Conservation (phyloP, 2,329 filamentous ascomycete genomes). For the Dactylellina drechsleri region DNA sequence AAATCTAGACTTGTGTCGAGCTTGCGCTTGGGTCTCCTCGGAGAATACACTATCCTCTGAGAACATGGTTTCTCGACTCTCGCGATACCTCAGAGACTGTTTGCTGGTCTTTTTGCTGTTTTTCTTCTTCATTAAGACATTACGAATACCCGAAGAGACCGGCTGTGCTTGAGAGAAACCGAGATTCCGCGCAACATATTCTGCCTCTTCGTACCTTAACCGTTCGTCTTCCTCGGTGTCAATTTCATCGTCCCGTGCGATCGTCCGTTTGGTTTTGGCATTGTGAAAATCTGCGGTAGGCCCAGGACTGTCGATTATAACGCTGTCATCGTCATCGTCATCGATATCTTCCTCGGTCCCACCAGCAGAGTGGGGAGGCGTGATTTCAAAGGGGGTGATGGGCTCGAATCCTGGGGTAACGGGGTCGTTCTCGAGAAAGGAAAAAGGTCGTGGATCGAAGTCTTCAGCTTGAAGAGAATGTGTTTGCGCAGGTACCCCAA, state of each 20-base stretch:
- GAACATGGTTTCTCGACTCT: slow-evolving; percentile 53
- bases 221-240: slow-evolving; percentile 39
- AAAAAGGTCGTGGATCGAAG: slow-evolving; percentile 51
- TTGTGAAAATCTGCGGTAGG: slow-evolving; percentile 52
- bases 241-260: slow-evolving; percentile 34
- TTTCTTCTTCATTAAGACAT: slow-evolving; percentile 29
- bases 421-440: slow-evolving; percentile 52
- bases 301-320: slow-evolving; percentile 52
- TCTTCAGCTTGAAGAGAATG: slow-evolving; percentile 50
- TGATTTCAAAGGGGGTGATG: slow-evolving; percentile 55
- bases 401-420: slow-evolving; percentile 54
- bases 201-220: slow-evolving; percentile 43
- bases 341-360: slow-evolving; percentile 42
- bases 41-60: slow-evolving; percentile 48
- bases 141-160: slow-evolving; percentile 26
- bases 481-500: slow-evolving; percentile 17
- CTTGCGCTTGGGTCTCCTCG: slow-evolving; percentile 40
- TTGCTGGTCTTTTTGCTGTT: slow-evolving; percentile 21
- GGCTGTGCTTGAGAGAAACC: slow-evolving; percentile 49
- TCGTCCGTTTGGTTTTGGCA: slow-evolving; percentile 23
- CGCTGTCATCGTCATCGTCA: slow-evolving; percentile 48
- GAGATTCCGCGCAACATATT: slow-evolving; percentile 52
- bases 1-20: slow-evolving; percentile 40
- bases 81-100: slow-evolving; percentile 35
- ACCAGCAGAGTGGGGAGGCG: slow-evolving; percentile 47